A percentile compares a stretch with the other conserved stretches of the same genome.
These are phyloP conservation scores for Cutaneotrichosporon dermatis DNA, from an alignment of 1,284 basidiomycete genomes.

Conservation along the genomic window DNA sequence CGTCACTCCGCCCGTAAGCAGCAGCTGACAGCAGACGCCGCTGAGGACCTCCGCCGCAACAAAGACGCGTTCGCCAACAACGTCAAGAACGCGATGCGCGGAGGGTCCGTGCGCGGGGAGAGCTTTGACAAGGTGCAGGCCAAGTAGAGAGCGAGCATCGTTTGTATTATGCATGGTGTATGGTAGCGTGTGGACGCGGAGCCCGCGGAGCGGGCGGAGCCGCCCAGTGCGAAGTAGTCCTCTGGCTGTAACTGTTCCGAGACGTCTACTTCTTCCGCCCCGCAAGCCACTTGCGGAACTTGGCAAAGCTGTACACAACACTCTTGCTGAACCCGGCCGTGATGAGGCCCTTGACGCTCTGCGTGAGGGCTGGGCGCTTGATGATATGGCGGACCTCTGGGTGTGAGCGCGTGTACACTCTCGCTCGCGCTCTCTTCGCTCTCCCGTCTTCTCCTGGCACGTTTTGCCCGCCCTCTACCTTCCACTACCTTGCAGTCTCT, in stretches of 20 bases:
- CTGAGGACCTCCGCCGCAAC: conserved; percentile 80
- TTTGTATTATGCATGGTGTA: not conserved
- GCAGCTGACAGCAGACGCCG: conserved; percentile 61
- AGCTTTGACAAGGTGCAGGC: conserved; percentile 68
- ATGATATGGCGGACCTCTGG: conserved; percentile 74
- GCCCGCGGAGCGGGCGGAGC: too few species aligned
- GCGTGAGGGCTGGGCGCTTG: conserved; percentile 72
- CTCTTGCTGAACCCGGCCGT: conserved; percentile 79
- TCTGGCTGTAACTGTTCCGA: too few species aligned
- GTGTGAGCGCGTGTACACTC: conserved; percentile 8
- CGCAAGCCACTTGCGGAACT: conserved; percentile 78
- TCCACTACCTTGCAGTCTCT: too few species aligned
- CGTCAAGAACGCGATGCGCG: conserved; percentile 78
- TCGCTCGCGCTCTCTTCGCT: too few species aligned
- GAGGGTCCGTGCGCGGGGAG: conserved; percentile 67
- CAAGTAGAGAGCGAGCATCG: conserved; percentile 11
- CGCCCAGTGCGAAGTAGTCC: too few species aligned
- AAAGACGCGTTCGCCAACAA: conserved; percentile 73
- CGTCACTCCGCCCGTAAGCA: too few species aligned
- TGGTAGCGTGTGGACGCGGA: not conserved
- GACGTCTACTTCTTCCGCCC: conserved; percentile 13
- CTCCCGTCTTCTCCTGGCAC: too few species aligned
- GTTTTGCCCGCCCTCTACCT: too few species aligned
- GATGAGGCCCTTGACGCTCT: conserved; percentile 78
- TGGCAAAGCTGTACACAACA: conserved; percentile 65